These are phyloP conservation scores for Sungouiella blattae DNA, from an alignment of 805 yeast species.

Conservation along the genomic window DNA sequence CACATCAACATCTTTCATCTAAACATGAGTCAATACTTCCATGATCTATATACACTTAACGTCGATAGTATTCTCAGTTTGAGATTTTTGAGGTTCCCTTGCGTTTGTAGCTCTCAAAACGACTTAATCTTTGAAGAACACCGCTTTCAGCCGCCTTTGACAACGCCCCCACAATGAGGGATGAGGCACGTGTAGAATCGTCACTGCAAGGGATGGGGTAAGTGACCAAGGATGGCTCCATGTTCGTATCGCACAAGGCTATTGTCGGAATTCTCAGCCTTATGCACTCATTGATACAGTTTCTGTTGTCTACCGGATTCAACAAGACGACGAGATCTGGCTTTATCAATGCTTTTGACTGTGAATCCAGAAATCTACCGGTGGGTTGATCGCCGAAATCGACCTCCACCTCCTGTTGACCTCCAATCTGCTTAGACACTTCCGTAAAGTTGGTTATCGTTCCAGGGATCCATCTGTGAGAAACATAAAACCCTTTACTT, in stretches of 20 bases:
- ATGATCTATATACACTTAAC: slow-evolving; percentile 2
- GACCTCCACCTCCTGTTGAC: slow-evolving; percentile 49
- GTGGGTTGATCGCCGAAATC: slow-evolving; percentile 72
- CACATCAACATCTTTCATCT: too few species aligned
- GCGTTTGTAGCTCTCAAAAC: slow-evolving; percentile 14
- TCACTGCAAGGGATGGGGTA: slow-evolving; percentile 97
- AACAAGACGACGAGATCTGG: slow-evolving; percentile 87
- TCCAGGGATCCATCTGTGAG: slow-evolving; percentile 91
- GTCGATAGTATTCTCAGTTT: too few species aligned
- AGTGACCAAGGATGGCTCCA: slow-evolving; percentile 84
- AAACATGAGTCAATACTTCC: neutral
- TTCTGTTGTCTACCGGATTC: slow-evolving; percentile 84
- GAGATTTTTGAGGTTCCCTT: too few species aligned
- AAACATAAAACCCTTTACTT: slow-evolving; percentile 74
- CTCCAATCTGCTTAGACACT: slow-evolving; percentile 52
- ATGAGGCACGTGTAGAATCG: slow-evolving; percentile 78
- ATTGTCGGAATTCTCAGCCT: slow-evolving; percentile 84
- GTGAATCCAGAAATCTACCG: slow-evolving; percentile 48
- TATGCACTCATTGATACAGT: slow-evolving; percentile 76
- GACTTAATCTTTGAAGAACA: slow-evolving; percentile 48
- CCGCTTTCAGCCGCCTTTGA: slow-evolving; percentile 86
- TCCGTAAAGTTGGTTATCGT: slow-evolving; percentile 81
- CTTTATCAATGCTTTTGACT: slow-evolving; percentile 55
- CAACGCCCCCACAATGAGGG: slow-evolving; percentile 76
- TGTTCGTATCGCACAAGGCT: slow-evolving; percentile 90